Base-by-base conservation (phyloP, 495 filamentous ascomycete species). In the Hypoxylon rickii region DNA sequence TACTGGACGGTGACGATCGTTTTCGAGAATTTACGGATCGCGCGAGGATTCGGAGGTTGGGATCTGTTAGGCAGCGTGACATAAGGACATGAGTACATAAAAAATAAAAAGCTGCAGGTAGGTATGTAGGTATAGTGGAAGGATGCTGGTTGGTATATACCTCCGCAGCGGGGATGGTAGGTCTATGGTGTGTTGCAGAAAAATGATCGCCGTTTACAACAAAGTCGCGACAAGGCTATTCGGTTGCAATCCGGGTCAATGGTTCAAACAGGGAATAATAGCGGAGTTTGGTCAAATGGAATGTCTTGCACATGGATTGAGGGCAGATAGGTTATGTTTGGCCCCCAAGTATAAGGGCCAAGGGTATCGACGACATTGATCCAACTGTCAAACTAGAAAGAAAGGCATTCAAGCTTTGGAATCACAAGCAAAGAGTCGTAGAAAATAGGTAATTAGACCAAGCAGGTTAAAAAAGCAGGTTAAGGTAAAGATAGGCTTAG, bases 241-340 rank as follows among this genome's bases (percentile, higher is more conserved):
- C 36, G 54, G 49, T 38, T 54, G 41, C 54, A 58, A 46, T 21
- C 44, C 50, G 44, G 60, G 24, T 58, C 54, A 63, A 51, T 51
- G 42, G 49, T 63, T 29, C 49, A 41, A 63, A 54, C 44, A 16
- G 44, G 60, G 60, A 58, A 58, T 55, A 47, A 53, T 40, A 58
- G 60, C 44, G 54, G 50, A 63, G 54, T 41, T 18, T 53, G 16
- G 12, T 47, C 10, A 53, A 44, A 48, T 29, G 10, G 24, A 29
- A 4, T 37, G 15, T 62, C 16, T 22, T 53, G 53, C 43, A 58
- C 39, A 51, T 61, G 40, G 47, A 34, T 2, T 45, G 34, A 24
- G 32, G 48, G 39, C 21, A 52, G 47, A 38, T 43, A 29, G 4
- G 24, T 10, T 29, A 29, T 29, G 24, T 12, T 24, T 42, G 22